Evolutionary conservation across 164 flowering plant species (phyloP).

Genomic region (Pachysandra terminalis): DNA sequence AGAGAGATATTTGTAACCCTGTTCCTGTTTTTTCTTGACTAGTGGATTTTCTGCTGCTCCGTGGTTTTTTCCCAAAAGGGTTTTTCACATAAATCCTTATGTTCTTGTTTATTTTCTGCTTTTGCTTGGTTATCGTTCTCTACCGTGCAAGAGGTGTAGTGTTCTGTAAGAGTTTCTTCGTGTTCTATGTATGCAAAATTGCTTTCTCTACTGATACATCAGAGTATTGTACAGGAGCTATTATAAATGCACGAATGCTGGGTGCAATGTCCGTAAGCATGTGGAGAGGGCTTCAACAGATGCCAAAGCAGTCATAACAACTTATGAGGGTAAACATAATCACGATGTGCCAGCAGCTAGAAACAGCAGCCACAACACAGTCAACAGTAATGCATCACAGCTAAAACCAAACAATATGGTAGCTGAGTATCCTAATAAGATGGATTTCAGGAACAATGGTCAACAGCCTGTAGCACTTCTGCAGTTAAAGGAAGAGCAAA

Average conservation of each 20-base stretch:
- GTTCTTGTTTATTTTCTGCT: too few relatives aligned
- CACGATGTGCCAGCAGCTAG: slow-evolving; percentile 78
- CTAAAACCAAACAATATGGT: slow-evolving; percentile 28
- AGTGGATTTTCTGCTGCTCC: too few relatives aligned
- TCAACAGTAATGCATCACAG: slow-evolving; percentile 26
- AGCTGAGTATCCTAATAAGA: slow-evolving; percentile 24
- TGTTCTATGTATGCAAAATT: too few relatives aligned
- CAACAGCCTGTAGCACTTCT: slow-evolving; percentile 42
- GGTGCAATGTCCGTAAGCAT: slow-evolving; percentile 92
- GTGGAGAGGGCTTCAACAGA: slow-evolving; percentile 90
- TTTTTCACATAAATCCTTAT: too few relatives aligned
- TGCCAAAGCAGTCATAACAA: slow-evolving; percentile 77
- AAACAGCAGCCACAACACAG: slow-evolving; percentile 40
- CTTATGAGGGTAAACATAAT: slow-evolving; percentile 95
- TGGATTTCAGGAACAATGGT: slow-evolving; percentile 33
- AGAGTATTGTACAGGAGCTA: slow-evolving; percentile 60
- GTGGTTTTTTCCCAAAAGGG: too few relatives aligned
- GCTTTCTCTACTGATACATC: slow-evolving; percentile 20
- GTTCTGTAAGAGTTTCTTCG: too few relatives aligned
- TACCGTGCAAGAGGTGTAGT: too few relatives aligned
- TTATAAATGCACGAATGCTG: slow-evolving; percentile 75
- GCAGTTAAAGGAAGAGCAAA: slow-evolving; percentile 57
- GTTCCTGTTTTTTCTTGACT: too few relatives aligned
- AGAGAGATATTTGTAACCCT: too few relatives aligned
- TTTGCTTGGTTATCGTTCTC: too few relatives aligned